Base-by-base conservation (phyloP, 208 protist genomes). In the Leishmania guyanensis region DNA sequence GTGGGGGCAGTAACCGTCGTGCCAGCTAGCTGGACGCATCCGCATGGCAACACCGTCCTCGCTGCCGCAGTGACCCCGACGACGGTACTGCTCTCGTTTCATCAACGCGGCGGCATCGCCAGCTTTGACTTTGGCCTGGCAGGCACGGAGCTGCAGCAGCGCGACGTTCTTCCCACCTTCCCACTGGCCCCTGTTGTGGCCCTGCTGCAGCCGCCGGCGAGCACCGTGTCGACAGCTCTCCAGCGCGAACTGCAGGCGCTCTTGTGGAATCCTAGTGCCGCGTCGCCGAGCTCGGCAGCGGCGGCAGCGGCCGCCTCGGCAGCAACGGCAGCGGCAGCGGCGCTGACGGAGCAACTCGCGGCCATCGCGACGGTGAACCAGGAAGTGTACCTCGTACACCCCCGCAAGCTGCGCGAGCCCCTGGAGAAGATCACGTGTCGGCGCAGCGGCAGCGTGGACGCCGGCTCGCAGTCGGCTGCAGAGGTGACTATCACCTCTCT, bases 351-450 rank as follows among this genome's bases (percentile, higher is more conserved):
- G 54, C 86, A 86, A 29, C 85, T 97, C 26, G 93, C 91, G 14
- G 93, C 93, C 20, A 84, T 97, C 48, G 93, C 91, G 2, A 95
- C 91, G 6, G 86, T 82, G 8, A 87, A 79, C 54, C 84, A 91
- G 29, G 92, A 97, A 64, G 92, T 97, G 14, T 91, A 89, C 77
- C 88, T 97, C 60, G 83, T 97, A 8, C 82, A 91, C 75, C 89
- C 91, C 10, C 79, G 85, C 43, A 86, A 84, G 79, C 84, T 97
- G 50, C 81, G 89, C 0, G 89, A 94, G 73, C 90, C 91, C 29
- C 82, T 97, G n/a, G 92, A 94, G 77, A 91, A 75, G 9, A 90
- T 97, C 46, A 70, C 46, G n/a, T 93, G 90, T 71, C 69, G 73
- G 1, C 80, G 79, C 36, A 58, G 64, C 14, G 64, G 22, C 22